Percentiles rank a stretch among this genome's conserved stretches.
phyloP scores from a whole-genome alignment of 2,329 filamentous ascomycete species.

The Alternaria brassicicola region DNA sequence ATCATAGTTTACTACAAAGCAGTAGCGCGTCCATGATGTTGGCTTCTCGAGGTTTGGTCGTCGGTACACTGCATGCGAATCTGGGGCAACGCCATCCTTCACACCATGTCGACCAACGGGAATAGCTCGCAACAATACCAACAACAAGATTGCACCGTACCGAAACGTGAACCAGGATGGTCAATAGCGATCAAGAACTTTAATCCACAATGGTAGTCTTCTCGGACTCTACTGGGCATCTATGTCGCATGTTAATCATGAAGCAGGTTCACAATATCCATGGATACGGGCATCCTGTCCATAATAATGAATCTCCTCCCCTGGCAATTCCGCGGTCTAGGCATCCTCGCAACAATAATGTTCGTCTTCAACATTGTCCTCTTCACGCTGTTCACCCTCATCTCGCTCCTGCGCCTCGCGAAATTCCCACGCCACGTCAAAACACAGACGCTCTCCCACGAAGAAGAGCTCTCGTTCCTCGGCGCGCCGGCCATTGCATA shows the following conservation, averaged over 20 bases:
- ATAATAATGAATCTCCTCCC: constrained; percentile 64
- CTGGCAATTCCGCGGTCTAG: constrained; percentile 63
- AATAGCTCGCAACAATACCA: background rate
- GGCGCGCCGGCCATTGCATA: constrained; percentile 65
- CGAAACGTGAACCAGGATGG: constrained; percentile 15
- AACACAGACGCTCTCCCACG: constrained; percentile 58
- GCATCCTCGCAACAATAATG: constrained; percentile 21
- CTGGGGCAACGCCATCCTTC: background rate
- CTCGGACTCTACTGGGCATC: background rate
- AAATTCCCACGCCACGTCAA: constrained; percentile 12
- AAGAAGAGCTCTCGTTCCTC: constrained; percentile 70
- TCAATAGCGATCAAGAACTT: constrained; percentile 27
- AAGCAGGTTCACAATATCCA: constrained; percentile 44
- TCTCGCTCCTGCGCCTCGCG: constrained; percentile 15
- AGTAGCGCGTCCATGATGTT: background rate
- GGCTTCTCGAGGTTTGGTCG: background rate
- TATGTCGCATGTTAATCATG: background rate
- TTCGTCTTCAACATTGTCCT: constrained; percentile 26
- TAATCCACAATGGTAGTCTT: constrained; percentile 20
- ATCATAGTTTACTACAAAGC: background rate
- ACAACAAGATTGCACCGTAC: background rate
- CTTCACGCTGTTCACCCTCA: constrained; percentile 15
- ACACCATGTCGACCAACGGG: background rate
- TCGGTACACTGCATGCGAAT: background rate
- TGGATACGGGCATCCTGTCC: constrained; percentile 63